A percentile compares a stretch with the other conserved stretches of the same genome.
Evolutionary conservation across 2,329 filamentous ascomycete genomes (phyloP).

Genomic region (Neoscytalidium dimidiatum): DNA sequence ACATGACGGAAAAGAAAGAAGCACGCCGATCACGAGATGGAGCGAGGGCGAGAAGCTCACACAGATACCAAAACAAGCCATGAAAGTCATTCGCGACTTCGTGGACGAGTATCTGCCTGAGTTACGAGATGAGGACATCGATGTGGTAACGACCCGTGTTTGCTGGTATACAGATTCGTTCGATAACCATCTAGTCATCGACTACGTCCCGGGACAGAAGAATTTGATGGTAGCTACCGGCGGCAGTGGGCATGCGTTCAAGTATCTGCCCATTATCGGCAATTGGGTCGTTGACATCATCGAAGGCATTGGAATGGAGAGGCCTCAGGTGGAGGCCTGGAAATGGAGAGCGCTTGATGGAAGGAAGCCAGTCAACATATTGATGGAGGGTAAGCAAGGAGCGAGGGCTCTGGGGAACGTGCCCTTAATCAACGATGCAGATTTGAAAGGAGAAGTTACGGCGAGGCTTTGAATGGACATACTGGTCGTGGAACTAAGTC

Average conservation of each 20-base stretch:
- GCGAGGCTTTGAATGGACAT: not conserved
- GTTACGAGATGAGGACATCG: slow-evolving; percentile 25
- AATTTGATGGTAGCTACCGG: slow-evolving; percentile 31
- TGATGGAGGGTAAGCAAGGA: slow-evolving; percentile 20
- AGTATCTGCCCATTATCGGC: slow-evolving; percentile 32
- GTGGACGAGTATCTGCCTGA: slow-evolving; percentile 47
- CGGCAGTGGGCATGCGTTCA: slow-evolving; percentile 34
- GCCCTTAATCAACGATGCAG: not conserved
- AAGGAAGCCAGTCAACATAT: slow-evolving; percentile 2
- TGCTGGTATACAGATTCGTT: slow-evolving; percentile 25
- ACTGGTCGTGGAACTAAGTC: not conserved
- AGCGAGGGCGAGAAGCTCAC: not conserved
- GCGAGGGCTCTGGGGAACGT: slow-evolving; percentile 17
- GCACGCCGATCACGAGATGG: not conserved
- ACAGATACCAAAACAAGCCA: slow-evolving; percentile 29
- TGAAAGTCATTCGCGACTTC: slow-evolving; percentile 34
- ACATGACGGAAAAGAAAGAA: slow-evolving; percentile 33
- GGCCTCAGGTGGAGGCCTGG: slow-evolving; percentile 18
- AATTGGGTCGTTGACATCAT: slow-evolving; percentile 30
- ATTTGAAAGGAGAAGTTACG: not conserved
- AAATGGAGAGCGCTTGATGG: slow-evolving; percentile 21
- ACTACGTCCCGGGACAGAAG: slow-evolving; percentile 23
- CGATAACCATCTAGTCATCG: slow-evolving; percentile 30
- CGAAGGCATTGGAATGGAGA: slow-evolving; percentile 22
- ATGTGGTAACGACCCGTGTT: not conserved